Conservation (phyloP, 495 filamentous ascomycete genomes). For the Penicillium coprophilum region DNA sequence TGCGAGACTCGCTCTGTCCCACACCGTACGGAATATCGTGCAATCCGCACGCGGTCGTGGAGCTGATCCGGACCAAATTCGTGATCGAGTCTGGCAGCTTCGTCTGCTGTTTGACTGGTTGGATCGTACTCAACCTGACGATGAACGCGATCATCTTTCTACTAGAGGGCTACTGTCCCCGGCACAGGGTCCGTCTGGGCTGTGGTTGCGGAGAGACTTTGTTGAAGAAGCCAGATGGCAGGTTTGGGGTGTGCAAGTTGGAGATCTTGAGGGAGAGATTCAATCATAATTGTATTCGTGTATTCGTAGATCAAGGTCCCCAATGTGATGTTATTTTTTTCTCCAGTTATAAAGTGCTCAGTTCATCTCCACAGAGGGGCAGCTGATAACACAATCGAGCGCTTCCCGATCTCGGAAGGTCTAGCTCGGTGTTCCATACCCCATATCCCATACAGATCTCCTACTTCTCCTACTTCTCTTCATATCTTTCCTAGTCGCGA, state of each 20-base stretch:
- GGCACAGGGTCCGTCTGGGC: conserved; percentile 26
- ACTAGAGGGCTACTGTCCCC: conserved; percentile 34
- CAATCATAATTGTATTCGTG: neutral
- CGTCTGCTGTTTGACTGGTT: conserved; percentile 81
- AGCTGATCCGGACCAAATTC: conserved; percentile 40
- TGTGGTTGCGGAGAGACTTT: conserved; percentile 46
- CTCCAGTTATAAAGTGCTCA: too few relatives aligned
- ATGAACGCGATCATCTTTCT: conserved; percentile 34
- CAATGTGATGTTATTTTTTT: conserved; percentile 1
- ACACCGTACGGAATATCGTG: conserved; percentile 59
- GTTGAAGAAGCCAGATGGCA: conserved; percentile 47
- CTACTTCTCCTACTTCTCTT: neutral
- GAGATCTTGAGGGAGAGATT: conserved; percentile 56
- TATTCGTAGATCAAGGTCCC: neutral
- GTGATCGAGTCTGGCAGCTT: conserved; percentile 73
- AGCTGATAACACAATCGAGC: neutral
- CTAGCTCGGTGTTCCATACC: too few relatives aligned
- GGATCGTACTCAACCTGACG: conserved; percentile 46
- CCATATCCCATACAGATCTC: neutral
- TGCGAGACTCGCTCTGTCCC: conserved; percentile 67
- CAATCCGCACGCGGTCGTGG: conserved; percentile 35
- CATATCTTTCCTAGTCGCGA: too few relatives aligned
- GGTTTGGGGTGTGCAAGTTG: conserved; percentile 57
- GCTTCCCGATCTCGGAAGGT: too few relatives aligned
- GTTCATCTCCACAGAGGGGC: neutral